Evolutionary conservation across 495 filamentous ascomycete genomes (phyloP), one percentile per base, ranked within the genome.

Genomic region (Daldinia vernicosa): DNA sequence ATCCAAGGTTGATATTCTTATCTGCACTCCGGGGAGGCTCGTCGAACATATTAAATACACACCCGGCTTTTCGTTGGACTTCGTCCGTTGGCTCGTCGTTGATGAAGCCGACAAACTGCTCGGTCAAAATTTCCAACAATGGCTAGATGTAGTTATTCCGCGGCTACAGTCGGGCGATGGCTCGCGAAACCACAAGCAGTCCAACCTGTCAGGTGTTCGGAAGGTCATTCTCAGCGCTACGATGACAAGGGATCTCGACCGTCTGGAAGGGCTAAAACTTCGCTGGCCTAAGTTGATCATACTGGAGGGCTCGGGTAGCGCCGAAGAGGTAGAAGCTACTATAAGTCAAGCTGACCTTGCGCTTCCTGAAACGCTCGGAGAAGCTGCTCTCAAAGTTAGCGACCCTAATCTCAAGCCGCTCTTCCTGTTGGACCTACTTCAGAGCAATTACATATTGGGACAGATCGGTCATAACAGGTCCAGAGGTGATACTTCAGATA

Each of bases 101-200:
- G 95, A 99, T 74, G 95, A 99, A 80, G 95, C 94, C 0, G 95
- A 98, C 79, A 89, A 94, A 69, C 82, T 98, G 6, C 89, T 98
- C 3, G 91, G 93, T 19, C 92, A 97, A 76, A 93, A 90, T 69
- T 98, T 94, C 76, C 94, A 98, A 74, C 90, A 95, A 73, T 98
- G 94, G 93, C 84, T 96, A 5, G 88, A 90, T 56, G 79, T 89
- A 2, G 87, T 97, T 4, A 89, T 93, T 75, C 84, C 83, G 1
- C 86, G 84, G 6, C 76, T 97, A 53, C 84, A 90, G 67, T 75
- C 77, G 4, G 81, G 83, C 59, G 77, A 80, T 28, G 77, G 70
- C 8, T 64, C 76, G 3, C 81, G 84, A 6, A 84, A 84, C 54
- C 81, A 86, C n/a, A 86, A 84, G 50, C 83, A 82, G 9, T 82